Base-by-base conservation (phyloP, 2,329 filamentous ascomycete genomes). In the Fusarium coicis region DNA sequence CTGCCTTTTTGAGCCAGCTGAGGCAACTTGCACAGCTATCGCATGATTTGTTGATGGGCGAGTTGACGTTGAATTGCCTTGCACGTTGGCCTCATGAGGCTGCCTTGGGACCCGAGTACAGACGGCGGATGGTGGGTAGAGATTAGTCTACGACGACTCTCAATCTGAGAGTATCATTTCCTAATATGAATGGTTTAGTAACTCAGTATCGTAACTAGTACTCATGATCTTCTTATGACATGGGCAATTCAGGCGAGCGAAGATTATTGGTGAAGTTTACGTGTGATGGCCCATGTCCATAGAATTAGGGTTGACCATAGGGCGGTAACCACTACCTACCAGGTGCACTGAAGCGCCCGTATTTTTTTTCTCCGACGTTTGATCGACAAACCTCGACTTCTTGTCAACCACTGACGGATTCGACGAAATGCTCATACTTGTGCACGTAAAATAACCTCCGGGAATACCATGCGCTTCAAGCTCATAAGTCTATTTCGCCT, bases 161-260 rank as follows among this genome's bases (percentile, higher is more conserved):
- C 8, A 34, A 23, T 23, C 10, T 5, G 15, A 34, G 8, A 34
- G 21, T 10, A 34, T 50, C 8, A 5, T 14, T 50, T 19, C 2
- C 21, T 10, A 14, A 34, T 19, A 6, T 0, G 4, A 23, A 10
- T 11, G 16, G 5, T 2, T 32, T 23, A 23, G 5, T 23, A 16
- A 32, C 28, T 5, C 4, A 5, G n/a, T 10, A 14, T 19, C 10
- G 8, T 4, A 34, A 11, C 12, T 10, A 23, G 8, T 14, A 19
- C 28, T 18, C 30, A 7, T 32, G 16, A 32, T 23, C 10, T 49
- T 12, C 21, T n/a, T 10, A 18, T 5, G 21, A 7, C 46, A 32
- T 34, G 10, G 21, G 21, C 11, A 4, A 34, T 23, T 18, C 11
- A 23, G 47, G 30, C 3, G 30, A 2, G 28, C 8, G 21, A 10